Conservation (phyloP, 768 basidiomycete genomes). For the Tulasnella sp. region DNA sequence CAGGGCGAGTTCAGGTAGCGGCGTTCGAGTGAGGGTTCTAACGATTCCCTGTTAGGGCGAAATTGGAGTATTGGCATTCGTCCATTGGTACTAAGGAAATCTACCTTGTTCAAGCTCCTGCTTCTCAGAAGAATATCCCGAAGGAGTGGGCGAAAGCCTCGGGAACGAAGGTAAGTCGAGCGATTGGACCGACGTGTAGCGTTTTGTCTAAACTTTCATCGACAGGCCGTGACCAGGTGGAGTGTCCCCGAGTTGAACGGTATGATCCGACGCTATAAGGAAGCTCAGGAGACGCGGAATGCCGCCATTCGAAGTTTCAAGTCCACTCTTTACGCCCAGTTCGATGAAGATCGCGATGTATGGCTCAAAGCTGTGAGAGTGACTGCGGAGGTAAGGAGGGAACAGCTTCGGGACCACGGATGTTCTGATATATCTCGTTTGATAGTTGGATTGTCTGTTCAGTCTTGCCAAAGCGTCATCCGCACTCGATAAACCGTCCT, state of each 20-base stretch:
- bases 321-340: conserved; percentile 62
- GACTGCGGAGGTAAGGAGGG: conserved; percentile 46
- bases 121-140: conserved; percentile 51
- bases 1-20: conserved; percentile 46
- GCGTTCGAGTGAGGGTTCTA: too few relatives aligned
- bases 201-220: conserved; percentile 1
- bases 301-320: conserved; percentile 75
- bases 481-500: conserved; percentile 89
- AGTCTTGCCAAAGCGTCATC: conserved; percentile 78
- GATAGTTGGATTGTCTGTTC: conserved; percentile 79
- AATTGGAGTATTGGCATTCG: conserved; percentile 61
- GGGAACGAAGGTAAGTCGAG: conserved; percentile 55
- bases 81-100: conserved; percentile 86
- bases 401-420: neutral
- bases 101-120: conserved; percentile 68
- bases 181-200: neutral
- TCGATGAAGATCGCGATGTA: conserved; percentile 62
- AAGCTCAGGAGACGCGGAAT: conserved; percentile 80
- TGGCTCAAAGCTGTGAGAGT: conserved; percentile 80
- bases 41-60: conserved; percentile 28
- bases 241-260: conserved; percentile 57
- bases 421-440: neutral
- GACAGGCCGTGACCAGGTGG: conserved; percentile 63
- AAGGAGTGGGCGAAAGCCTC: conserved; percentile 70
- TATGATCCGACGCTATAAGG: conserved; percentile 73